Evolutionary conservation across 768 basidiomycete genomes (phyloP), one percentile per base, ranked within the genome.

Genomic region (Pulveroboletus sp.): DNA sequence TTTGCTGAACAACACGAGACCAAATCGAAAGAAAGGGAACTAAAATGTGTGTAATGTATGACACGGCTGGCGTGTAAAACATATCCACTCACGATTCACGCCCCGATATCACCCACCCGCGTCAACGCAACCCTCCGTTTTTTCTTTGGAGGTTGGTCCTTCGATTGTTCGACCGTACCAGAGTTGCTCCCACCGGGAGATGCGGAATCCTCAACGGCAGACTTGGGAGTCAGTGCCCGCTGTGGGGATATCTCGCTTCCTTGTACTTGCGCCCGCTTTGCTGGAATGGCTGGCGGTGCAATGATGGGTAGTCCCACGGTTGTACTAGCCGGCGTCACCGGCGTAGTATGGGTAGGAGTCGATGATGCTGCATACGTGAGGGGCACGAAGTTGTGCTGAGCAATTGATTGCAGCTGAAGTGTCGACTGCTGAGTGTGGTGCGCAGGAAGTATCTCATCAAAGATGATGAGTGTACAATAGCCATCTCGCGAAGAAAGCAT

Each of bases 401-500:
- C 93, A 50, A 96, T 93, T 32, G 88, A 87, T 61, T 93, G 89
- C 28, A 96, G 74, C 67, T 95, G 94, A 17, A 95, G 79, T 5
- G 88, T 82, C 51, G 90, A 88, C 64, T 94, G 94, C 62, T 97
- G 94, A 1, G 85, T 93, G 55, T 90, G 86, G 65, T 95, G 82
- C 5, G 86, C 78, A 0, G 91, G 81, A 2, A 97, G 78, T 49
- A 95, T 86, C 69, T 98, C 95, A 70, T 97, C 94, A 65, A 99
- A 97, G 18, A 90, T 79, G 58, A 96, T 78, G 50, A 97, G 79
- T 1, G 95, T 96, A 73, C 96, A 98, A 69, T 98, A 99, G 0
- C 96, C 96, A 64, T 99, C 96, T 26, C 93, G 83, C 1, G 93
- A 90, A 1, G 93, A 87, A 26, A 97, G 80, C 43, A 98, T 81